phyloP scores from a whole-genome alignment of 164 flowering plant genomes.

The Dillenia suffruticosa region DNA sequence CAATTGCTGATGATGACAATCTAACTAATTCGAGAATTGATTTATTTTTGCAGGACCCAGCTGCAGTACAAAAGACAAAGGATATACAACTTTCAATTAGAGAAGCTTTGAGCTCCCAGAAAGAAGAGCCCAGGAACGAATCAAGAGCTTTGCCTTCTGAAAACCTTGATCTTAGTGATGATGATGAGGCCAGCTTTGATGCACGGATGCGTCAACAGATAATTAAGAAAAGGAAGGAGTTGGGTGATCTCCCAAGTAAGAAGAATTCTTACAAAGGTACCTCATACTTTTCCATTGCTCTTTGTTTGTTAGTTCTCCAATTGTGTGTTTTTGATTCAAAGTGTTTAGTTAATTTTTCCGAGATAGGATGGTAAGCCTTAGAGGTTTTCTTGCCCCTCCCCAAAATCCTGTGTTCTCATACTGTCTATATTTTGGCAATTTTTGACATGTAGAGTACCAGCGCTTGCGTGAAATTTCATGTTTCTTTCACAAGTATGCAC shows the following conservation, averaged over 20 bases:
- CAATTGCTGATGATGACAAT: too few species aligned
- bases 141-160: constrained; percentile 24
- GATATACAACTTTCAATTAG: constrained; percentile 66
- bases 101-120: constrained; percentile 69
- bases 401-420: too few species aligned
- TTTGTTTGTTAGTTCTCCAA: too few species aligned
- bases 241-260: constrained; percentile 57
- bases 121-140: constrained; percentile 37
- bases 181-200: constrained; percentile 81
- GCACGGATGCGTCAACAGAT: constrained; percentile 79
- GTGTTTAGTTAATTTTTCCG: too few species aligned
- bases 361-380: too few species aligned
- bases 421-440: too few species aligned
- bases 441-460: too few species aligned
- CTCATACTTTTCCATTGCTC: not conserved
- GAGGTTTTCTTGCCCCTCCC: too few species aligned
- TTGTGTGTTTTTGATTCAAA: too few species aligned
- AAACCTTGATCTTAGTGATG: constrained; percentile 45
- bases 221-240: constrained; percentile 61
- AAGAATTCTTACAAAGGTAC: constrained; percentile 48
- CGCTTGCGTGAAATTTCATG: too few species aligned
- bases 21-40: not conserved
- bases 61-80: constrained; percentile 40
- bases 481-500: too few species aligned
- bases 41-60: constrained; percentile 34